Evolutionary conservation across 345 rosid species (phyloP).

Genomic region (Noccaea bulbosa): DNA sequence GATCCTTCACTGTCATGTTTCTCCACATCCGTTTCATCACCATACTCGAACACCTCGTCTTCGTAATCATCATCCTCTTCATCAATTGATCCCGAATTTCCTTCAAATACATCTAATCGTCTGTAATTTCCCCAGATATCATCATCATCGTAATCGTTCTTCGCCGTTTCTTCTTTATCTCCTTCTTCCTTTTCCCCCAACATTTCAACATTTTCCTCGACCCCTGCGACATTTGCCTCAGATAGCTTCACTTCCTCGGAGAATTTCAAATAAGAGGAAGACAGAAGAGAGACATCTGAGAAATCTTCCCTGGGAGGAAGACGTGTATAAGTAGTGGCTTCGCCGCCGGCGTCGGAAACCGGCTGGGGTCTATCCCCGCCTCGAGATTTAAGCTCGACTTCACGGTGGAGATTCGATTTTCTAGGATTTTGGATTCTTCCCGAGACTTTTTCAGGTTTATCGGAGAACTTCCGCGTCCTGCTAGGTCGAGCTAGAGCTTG

Average conservation of each 20-base stretch:
- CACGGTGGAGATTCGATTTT: constrained; percentile 31
- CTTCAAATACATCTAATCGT: constrained; percentile 54
- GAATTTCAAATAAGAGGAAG: constrained; percentile 30
- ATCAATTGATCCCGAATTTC: constrained; percentile 44
- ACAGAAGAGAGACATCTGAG: constrained; percentile 35
- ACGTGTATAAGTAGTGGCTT: constrained; percentile 84
- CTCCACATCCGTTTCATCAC: constrained; percentile 44
- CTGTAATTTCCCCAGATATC: constrained; percentile 47
- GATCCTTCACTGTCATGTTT: neutral
- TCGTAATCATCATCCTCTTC: constrained; percentile 49
- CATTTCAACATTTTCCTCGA: constrained; percentile 28
- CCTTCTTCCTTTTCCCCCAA: constrained; percentile 38
- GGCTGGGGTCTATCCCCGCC: constrained; percentile 47
- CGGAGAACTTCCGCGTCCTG: constrained; percentile 45
- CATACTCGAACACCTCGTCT: constrained; percentile 42
- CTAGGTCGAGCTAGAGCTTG: constrained; percentile 58
- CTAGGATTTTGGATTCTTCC: constrained; percentile 36
- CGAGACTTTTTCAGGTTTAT: constrained; percentile 38
- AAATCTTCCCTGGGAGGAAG: constrained; percentile 83
- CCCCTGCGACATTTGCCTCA: constrained; percentile 51
- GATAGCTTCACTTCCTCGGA: constrained; percentile 61
- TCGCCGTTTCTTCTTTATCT: constrained; percentile 42
- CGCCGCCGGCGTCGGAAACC: constrained; percentile 54
- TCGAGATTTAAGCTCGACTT: constrained; percentile 46
- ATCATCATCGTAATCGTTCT: constrained; percentile 31